Conservation (phyloP, 2,329 filamentous ascomycete species). For the Ophiosphaerella narmari region DNA sequence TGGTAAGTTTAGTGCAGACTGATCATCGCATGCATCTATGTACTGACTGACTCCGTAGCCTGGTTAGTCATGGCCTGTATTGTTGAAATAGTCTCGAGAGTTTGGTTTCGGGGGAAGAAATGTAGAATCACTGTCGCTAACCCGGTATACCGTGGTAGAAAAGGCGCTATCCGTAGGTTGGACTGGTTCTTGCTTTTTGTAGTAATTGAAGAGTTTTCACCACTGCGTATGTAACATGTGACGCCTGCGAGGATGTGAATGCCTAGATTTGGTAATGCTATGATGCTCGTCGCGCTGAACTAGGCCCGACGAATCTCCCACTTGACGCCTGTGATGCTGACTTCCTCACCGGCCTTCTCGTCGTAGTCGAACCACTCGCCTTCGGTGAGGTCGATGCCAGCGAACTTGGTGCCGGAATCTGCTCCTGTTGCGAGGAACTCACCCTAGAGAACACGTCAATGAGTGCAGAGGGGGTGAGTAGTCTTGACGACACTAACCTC, state of each 20-base stretch:
- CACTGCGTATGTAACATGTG: neutral
- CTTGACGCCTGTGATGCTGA: conserved; percentile 85
- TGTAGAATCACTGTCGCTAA: conserved; percentile 7
- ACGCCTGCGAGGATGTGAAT: neutral
- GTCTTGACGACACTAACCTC: conserved; percentile 63
- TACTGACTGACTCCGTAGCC: neutral
- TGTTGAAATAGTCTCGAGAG: conserved; percentile 1
- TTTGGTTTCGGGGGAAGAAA: neutral
- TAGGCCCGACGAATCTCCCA: conserved; percentile 82
- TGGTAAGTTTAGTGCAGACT: neutral
- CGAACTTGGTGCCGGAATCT: conserved; percentile 82
- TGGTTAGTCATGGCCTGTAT: neutral
- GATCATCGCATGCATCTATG: neutral
- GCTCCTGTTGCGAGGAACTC: conserved; percentile 85
- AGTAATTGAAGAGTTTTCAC: conserved; percentile 1
- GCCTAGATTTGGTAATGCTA: neutral
- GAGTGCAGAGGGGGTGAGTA: too few species aligned
- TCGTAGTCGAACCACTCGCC: conserved; percentile 99
- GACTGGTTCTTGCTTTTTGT: conserved; percentile 5
- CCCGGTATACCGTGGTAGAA: neutral
- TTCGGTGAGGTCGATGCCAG: conserved; percentile 78
- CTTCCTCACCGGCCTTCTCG: conserved; percentile 88
- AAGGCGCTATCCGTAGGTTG: conserved; percentile 4
- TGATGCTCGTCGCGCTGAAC: neutral
- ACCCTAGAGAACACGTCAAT: conserved; percentile 60